Evolutionary conservation across 345 rosid genomes (phyloP).

Genomic region (Conringia planisiliqua): DNA sequence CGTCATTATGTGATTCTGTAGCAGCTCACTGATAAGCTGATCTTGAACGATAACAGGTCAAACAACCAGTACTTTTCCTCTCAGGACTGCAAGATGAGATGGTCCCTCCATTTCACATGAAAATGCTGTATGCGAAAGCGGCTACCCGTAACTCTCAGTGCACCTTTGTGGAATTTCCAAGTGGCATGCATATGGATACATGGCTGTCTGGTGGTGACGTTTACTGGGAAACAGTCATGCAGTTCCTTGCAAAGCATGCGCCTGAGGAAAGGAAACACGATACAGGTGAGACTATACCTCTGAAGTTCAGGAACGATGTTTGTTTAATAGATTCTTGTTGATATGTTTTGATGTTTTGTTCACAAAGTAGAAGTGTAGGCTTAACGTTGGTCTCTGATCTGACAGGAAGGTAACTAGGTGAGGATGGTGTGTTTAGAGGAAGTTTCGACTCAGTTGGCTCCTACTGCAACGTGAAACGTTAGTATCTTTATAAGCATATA

Average conservation of each 20-base stretch:
- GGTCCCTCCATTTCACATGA: slow-evolving; percentile 96
- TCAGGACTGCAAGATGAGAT: slow-evolving; percentile 98
- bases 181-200: slow-evolving; percentile 99
- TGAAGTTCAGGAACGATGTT: not conserved
- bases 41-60: slow-evolving; percentile 50
- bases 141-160: slow-evolving; percentile 75
- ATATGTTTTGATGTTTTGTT: not conserved
- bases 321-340: slow-evolving; percentile 16
- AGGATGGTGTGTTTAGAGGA: slow-evolving; percentile 14
- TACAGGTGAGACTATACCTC: slow-evolving; percentile 7
- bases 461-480: slow-evolving; percentile 18
- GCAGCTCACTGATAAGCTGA: slow-evolving; percentile 12
- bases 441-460: slow-evolving; percentile 14
- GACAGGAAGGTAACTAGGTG: slow-evolving; percentile 22
- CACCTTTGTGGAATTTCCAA: slow-evolving; percentile 76
- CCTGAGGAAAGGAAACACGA: slow-evolving; percentile 45
- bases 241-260: slow-evolving; percentile 59
- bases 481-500: slow-evolving; percentile 17
- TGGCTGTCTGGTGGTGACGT: slow-evolving; percentile 91
- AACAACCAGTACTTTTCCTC: slow-evolving; percentile 89
- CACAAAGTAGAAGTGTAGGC: not conserved
- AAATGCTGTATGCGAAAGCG: slow-evolving; percentile 83
- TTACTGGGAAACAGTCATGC: slow-evolving; percentile 70
- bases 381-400: slow-evolving; percentile 17
- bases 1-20: not conserved